phyloP scores from a whole-genome alignment of 345 rosid genomes.

The Lepidium aucheri region DNA sequence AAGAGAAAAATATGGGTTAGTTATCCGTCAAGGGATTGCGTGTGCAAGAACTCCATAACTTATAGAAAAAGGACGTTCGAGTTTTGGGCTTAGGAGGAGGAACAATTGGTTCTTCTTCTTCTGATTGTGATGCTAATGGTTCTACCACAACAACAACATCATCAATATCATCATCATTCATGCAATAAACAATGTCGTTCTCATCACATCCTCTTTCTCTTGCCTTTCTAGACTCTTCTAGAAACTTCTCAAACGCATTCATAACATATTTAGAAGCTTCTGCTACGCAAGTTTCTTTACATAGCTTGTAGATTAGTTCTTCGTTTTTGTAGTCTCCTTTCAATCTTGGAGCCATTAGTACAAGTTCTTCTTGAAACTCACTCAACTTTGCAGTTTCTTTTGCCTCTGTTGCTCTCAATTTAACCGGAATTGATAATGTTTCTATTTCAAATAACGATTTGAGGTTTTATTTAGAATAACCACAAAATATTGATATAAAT shows the following conservation, averaged over 20 bases:
- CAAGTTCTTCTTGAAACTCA: conserved; percentile 65
- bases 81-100: conserved; percentile 4
- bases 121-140: conserved; percentile 5
- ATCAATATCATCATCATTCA: conserved; percentile 6
- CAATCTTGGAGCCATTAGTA: conserved; percentile 50
- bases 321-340: conserved; percentile 51
- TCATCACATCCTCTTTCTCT: conserved; percentile 36
- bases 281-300: conserved; percentile 49
- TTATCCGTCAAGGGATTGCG: too few species aligned
- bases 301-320: conserved; percentile 39
- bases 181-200: conserved; percentile 19
- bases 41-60: too few species aligned
- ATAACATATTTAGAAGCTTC: conserved; percentile 45
- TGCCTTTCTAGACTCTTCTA: conserved; percentile 35
- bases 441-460: conserved; percentile 17
- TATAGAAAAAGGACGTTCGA: neutral
- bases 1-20: too few species aligned
- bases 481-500: neutral
- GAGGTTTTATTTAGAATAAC: neutral
- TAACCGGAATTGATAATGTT: conserved; percentile 39
- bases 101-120: neutral
- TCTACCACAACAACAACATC: neutral
- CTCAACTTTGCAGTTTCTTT: conserved; percentile 42
- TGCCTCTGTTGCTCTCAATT: conserved; percentile 29
- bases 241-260: conserved; percentile 36